These are phyloP conservation scores for Vigna reflexopilosa DNA, from an alignment of 306 rosid species.

Conservation along the genomic window DNA sequence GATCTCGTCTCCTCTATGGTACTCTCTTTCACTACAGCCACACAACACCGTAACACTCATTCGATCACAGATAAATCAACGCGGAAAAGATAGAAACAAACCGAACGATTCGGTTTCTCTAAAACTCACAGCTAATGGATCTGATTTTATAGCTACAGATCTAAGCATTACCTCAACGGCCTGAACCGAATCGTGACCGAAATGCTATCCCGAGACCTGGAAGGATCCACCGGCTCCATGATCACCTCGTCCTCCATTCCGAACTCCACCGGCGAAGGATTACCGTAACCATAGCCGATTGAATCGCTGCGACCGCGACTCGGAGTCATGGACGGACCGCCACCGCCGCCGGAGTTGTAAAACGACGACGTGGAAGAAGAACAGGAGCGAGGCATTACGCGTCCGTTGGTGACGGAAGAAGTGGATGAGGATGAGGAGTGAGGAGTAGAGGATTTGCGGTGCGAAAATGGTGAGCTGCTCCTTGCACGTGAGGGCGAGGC, in stretches of 20 bases:
- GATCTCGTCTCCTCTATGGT: conserved; percentile 88
- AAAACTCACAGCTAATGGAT: conserved; percentile 51
- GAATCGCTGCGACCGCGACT: conserved; percentile 68
- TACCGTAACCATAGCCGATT: conserved; percentile 44
- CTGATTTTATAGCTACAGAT: conserved; percentile 62
- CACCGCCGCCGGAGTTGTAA: conserved; percentile 63
- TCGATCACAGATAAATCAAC: conserved; percentile 41
- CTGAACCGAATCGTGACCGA: conserved; percentile 97
- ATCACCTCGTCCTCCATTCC: conserved; percentile 78
- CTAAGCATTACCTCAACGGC: conserved; percentile 90
- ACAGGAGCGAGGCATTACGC: conserved; percentile 77
- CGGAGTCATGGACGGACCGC: conserved; percentile 75
- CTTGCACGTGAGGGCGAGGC: conserved; percentile 86
- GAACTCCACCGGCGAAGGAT: conserved; percentile 67
- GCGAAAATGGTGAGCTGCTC: conserved; percentile 94
- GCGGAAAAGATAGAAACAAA: conserved; percentile 2
- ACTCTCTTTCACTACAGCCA: conserved; percentile 91
- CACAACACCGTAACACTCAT: conserved; percentile 46
- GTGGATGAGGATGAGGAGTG: conserved; percentile 76
- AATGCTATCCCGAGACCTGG: conserved; percentile 79
- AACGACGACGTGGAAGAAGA: conserved; percentile 82
- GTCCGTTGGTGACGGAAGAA: conserved; percentile 68
- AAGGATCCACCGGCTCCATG: conserved; percentile 62
- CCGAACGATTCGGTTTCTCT: conserved; percentile 32
- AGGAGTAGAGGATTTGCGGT: conserved; percentile 74